Base-by-base conservation (phyloP, 495 filamentous ascomycete genomes). In the Chaetomium tenue region DNA sequence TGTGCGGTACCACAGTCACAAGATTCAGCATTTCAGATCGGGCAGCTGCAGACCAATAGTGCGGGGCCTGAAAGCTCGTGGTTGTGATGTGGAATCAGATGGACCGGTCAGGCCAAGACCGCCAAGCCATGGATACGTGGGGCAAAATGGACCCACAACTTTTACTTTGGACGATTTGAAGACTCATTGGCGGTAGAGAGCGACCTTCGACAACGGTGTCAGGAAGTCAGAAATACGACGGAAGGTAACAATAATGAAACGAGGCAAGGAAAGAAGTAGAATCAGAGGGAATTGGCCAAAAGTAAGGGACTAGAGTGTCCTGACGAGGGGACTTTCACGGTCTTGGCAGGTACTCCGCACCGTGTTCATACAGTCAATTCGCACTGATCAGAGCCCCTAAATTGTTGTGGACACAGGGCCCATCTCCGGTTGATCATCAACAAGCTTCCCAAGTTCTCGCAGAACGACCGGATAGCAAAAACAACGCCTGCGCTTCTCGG, bases 1-100 rank as follows among this genome's bases (percentile, higher is more conserved):
- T 25, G 2, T 42, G 52, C 16, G 28, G 33, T 15, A 55, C 52
- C 25, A 13, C 20, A 28, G 23, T 52, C 52, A 37, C 28, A 26
- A 26, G 54, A 57, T 16, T 22, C 12, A 22, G 53, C n/a, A 56
- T 22, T 56, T 18, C 20, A 55, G 28, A n/a, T 13, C 22, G 39
- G 55, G 39, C 44, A 46, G 5, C 39, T n/a, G 37, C 55, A 58
- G 37, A 12, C 55, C 55, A 58, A 30, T 58, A 39, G 46, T 28
- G 37, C 23, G 39, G 39, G 39, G 23, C 39, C 12, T 16, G 22
- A 18, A 44, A 12, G 39, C 37, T 46, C 55, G 55, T 58, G 55
- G 39, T 28, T 58, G 55, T 28, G 22, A 39, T 23, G 22, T 8
- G 33, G 37, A 46, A 58, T 58, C 55, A 13, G 39, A 58, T 44